Base-by-base conservation (phyloP, 371 early-diverging fungal species). In the Actinomucor elegans region DNA sequence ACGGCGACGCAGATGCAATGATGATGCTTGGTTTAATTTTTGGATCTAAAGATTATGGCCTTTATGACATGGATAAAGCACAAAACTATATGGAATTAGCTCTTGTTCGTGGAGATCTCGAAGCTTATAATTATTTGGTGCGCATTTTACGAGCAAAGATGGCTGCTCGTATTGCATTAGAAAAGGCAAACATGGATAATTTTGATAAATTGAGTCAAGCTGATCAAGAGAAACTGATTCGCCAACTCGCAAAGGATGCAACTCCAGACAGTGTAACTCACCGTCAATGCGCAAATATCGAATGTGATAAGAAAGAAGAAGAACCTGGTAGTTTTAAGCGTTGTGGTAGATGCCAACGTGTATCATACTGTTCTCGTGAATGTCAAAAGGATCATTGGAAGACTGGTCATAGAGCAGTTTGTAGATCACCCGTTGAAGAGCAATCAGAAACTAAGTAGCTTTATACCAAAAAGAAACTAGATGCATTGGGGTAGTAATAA, bases 381-480 rank as follows among this genome's bases (percentile, higher is more conserved):
- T 84, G 84, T 45, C 84, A 84, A 59, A 76, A 76, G 51, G 73
- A 75, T n/a, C 80, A 84, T 55, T 84, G 84, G 84, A 83, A 81
- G 60, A 29, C 56, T 24, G 77, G 82, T 2, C 84, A 84, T 57
- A 79, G 79, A 59, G 70, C 63, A 27, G 69, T 64, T 24, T 84
- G 84, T 69, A 71, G 43, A 43, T 10, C 42, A 35, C 56, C 35
- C 23, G 48, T 42, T 12, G 35, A 61, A 52, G 18, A 34, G 11
- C 14, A 48, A n/a, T 8, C 31, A 31, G 11, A 31, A 31, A 11
- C 31, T 31, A 7, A 31, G 31, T 31, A 11, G 5, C 31, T 36
- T 14, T 14, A 14, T 41, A n/a, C n/a, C n/a, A n/a, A n/a, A n/a
- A n/a, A n/a, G n/a, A n/a, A n/a, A n/a, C n/a, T n/a, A n/a, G n/a